Percentiles rank a stretch among this genome's conserved stretches.
Conservation (phyloP, 345 rosid species). For the Trapa bicornis region DNA sequence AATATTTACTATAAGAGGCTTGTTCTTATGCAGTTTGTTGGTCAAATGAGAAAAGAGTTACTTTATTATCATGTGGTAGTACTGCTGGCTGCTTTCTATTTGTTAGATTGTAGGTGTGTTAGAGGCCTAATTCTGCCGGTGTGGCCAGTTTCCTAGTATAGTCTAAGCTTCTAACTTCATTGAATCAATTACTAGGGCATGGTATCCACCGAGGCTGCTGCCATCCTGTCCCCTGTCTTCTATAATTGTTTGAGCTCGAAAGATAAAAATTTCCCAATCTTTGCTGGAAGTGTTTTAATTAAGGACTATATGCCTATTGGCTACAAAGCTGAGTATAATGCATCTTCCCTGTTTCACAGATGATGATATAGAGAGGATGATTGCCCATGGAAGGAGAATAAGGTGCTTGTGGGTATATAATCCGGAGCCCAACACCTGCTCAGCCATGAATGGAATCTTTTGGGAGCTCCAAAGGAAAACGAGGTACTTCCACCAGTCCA, state of each 20-base stretch:
- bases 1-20: not conserved
- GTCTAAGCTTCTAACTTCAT: not conserved
- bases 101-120: not conserved
- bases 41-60: not conserved
- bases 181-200: not conserved
- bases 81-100: not conserved
- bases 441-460: conserved; percentile 67
- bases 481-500: conserved; percentile 77
- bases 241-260: too few species aligned
- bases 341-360: conserved; percentile 6
- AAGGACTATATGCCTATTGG: not conserved
- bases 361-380: conserved; percentile 46
- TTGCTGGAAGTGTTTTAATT: not conserved
- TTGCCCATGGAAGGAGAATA: conserved; percentile 51
- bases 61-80: not conserved
- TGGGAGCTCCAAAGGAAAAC: conserved; percentile 96
- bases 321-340: not conserved
- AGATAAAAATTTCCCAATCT: not conserved
- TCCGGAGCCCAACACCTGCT: conserved; percentile 51
- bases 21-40: not conserved
- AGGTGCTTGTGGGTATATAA: conserved; percentile 80
- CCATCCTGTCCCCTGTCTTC: not conserved
- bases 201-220: not conserved
- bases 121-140: not conserved
- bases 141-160: not conserved